Conservation (phyloP, 768 basidiomycete species). For the Russula sp. region DNA sequence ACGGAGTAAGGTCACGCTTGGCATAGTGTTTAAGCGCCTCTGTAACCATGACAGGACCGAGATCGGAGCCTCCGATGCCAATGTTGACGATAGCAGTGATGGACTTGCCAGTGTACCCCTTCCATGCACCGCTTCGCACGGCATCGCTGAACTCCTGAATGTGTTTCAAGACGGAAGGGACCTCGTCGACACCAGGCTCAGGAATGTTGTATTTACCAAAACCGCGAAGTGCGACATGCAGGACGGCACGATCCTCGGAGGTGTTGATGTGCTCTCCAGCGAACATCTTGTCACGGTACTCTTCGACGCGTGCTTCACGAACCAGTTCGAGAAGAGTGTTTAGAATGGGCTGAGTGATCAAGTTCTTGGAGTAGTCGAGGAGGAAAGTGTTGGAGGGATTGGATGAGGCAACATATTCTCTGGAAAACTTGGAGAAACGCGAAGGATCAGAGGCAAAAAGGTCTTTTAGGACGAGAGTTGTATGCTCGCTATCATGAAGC, state of each 20-base stretch:
- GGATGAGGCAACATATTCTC: conserved; percentile 59
- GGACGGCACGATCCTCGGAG: conserved; percentile 93
- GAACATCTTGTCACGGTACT: conserved; percentile 88
- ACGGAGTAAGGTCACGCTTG: conserved; percentile 77
- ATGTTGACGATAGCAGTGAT: conserved; percentile 98
- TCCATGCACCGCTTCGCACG: conserved; percentile 85
- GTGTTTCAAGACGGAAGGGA: conserved; percentile 76
- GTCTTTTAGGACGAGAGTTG: conserved; percentile 79
- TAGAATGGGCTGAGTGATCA: conserved; percentile 83
- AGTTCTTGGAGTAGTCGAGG: conserved; percentile 95
- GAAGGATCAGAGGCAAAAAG: conserved; percentile 86
- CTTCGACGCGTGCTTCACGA: conserved; percentile 81
- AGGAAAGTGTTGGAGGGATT: conserved; percentile 75
- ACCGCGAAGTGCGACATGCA: conserved; percentile 90
- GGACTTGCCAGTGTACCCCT: conserved; percentile 93
- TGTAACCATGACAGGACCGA: conserved; percentile 98
- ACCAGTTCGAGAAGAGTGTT: conserved; percentile 71
- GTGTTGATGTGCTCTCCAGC: conserved; percentile 97
- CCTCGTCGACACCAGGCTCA: conserved; percentile 80
- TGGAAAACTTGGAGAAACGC: conserved; percentile 83
- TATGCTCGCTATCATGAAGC: conserved; percentile 66
- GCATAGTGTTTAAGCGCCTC: conserved; percentile 94
- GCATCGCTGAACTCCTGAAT: conserved; percentile 86
- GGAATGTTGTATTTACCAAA: conserved; percentile 69
- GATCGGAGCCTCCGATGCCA: conserved; percentile 96